Conservation (phyloP, 768 basidiomycete genomes). For the Candolleomyces aberdarensis region DNA sequence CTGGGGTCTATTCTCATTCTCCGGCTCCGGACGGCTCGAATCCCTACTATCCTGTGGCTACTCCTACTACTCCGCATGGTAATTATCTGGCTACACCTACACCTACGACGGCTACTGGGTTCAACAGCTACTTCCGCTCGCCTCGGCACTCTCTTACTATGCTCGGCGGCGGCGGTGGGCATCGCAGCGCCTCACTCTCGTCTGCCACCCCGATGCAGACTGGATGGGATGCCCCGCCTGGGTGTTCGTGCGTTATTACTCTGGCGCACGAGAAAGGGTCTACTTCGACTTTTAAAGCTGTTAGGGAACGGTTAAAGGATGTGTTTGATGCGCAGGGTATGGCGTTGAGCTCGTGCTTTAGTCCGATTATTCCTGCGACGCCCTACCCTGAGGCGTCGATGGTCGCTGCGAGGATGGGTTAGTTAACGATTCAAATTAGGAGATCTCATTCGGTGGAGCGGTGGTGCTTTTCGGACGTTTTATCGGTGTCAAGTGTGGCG, state of each 20-base stretch:
- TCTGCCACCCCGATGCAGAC: conserved; percentile 4
- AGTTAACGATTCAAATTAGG: too few species aligned
- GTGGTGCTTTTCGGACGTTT: too few species aligned
- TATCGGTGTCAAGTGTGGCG: too few species aligned
- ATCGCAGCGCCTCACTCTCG: neutral
- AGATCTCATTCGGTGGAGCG: too few species aligned
- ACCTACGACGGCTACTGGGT: neutral
- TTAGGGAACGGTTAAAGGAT: conserved; percentile 72
- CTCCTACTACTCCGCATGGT: neutral
- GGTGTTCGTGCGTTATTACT: conserved; percentile 59
- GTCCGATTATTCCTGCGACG: conserved; percentile 40
- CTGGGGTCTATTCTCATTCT: neutral
- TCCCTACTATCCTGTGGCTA: neutral
- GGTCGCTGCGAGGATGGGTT: neutral
- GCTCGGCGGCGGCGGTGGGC: neutral
- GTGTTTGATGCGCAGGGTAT: conserved; percentile 49
- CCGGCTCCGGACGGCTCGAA: neutral
- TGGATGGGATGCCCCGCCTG: conserved; percentile 31
- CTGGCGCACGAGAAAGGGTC: conserved; percentile 91
- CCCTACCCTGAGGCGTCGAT: conserved; percentile 31
- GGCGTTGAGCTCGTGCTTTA: conserved; percentile 32
- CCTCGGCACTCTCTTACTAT: neutral
- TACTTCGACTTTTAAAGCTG: conserved; percentile 75
- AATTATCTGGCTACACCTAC: neutral
- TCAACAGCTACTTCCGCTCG: neutral